These are phyloP conservation scores for Pyronema domesticum DNA, from an alignment of 495 filamentous ascomycete genomes.

Conservation along the genomic window DNA sequence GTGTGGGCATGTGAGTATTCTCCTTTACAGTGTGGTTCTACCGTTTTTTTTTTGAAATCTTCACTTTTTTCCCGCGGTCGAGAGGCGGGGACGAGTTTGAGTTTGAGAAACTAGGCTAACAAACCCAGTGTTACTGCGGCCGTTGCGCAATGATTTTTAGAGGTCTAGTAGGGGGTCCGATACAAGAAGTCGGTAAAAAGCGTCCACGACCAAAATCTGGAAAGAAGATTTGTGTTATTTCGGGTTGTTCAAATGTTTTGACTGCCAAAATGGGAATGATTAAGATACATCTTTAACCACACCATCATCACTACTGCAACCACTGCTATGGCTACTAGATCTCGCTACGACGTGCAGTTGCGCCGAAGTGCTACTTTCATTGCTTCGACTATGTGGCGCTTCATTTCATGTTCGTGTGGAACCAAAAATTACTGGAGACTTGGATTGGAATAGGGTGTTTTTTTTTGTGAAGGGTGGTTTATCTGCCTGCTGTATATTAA, in stretches of 20 bases:
- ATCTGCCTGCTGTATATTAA: background rate
- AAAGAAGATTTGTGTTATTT: constrained; percentile 14
- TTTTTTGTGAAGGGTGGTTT: background rate
- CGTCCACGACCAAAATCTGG: background rate
- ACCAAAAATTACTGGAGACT: background rate
- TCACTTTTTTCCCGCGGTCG: background rate
- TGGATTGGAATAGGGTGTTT: background rate
- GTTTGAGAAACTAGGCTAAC: no score
- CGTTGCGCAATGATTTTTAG: constrained; percentile 9
- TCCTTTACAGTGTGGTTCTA: background rate
- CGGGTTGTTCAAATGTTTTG: constrained; percentile 17
- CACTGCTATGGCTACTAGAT: background rate
- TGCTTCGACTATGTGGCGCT: background rate
- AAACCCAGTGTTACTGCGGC: constrained; percentile 19
- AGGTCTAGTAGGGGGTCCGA: background rate
- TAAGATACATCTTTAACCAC: constrained; percentile 18
- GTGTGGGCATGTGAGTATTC: constrained; percentile 53
- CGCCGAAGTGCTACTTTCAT: background rate
- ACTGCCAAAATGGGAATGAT: constrained; percentile 18
- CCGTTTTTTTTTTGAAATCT: background rate
- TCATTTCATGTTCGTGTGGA: background rate
- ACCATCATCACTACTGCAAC: background rate
- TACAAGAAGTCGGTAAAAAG: no score
- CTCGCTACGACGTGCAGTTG: background rate
- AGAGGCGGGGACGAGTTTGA: background rate